phyloP scores from a whole-genome alignment of 352 stramenopile species.

The Pythium sukuiense region DNA sequence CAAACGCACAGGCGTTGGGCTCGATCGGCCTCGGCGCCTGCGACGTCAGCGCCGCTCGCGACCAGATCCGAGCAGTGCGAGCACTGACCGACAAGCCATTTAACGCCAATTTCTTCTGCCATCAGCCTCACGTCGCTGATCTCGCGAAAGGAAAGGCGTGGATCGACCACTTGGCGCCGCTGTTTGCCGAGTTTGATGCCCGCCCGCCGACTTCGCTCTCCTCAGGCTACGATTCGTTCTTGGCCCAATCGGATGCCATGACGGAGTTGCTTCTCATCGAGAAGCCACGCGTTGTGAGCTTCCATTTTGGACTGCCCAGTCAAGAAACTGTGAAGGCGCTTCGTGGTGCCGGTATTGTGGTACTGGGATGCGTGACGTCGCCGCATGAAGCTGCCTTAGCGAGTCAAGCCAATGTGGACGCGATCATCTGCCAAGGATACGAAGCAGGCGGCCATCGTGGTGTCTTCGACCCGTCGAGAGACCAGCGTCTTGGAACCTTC shows the following conservation, averaged over 20 bases:
- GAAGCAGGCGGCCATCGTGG: conserved; percentile 61
- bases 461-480: conserved; percentile 39
- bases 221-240: conserved; percentile 28
- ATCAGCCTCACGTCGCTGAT: conserved; percentile 22
- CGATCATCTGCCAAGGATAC: conserved; percentile 53
- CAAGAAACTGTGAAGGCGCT: conserved; percentile 31
- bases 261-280: conserved; percentile 47
- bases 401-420: conserved; percentile 34
- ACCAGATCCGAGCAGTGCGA: conserved; percentile 33
- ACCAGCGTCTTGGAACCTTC: conserved; percentile 37
- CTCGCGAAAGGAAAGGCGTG: conserved; percentile 29
- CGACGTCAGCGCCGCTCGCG: conserved; percentile 29
- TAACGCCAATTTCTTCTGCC: conserved; percentile 71
- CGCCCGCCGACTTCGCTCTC: conserved; percentile 21
- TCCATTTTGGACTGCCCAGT: conserved; percentile 58
- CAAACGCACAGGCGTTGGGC: conserved; percentile 43
- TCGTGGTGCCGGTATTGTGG: conserved; percentile 40
- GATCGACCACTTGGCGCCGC: conserved; percentile 36
- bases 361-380: conserved; percentile 48
- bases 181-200: conserved; percentile 38
- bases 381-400: conserved; percentile 34
- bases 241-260: conserved; percentile 36
- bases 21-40: conserved; percentile 45
- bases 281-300: conserved; percentile 58
- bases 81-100: conserved; percentile 36